Percentiles rank a stretch among this genome's conserved stretches.
Evolutionary conservation across 2,329 filamentous ascomycete species (phyloP).

Genomic region (Mollisia scopiformis): DNA sequence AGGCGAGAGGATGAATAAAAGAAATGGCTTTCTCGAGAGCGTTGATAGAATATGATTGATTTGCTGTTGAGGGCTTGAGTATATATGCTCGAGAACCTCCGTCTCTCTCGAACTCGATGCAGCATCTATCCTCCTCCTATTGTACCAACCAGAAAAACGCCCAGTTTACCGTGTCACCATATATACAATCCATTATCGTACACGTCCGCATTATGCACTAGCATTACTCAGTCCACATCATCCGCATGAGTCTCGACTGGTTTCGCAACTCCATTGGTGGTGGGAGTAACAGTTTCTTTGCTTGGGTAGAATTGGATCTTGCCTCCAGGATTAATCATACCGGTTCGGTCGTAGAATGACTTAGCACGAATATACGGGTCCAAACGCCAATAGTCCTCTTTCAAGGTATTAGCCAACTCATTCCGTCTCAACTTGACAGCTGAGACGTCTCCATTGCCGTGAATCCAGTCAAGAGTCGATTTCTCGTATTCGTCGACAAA

Average conservation of each 20-base stretch:
- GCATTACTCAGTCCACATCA: slow-evolving; percentile 35
- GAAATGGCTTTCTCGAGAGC: background rate
- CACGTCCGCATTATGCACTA: slow-evolving; percentile 1
- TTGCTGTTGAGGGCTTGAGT: too few species aligned
- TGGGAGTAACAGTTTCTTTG: slow-evolving; percentile 8
- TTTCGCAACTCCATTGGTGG: slow-evolving; percentile 15
- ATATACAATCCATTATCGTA: slow-evolving; percentile 16
- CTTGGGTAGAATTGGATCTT: slow-evolving; percentile 70
- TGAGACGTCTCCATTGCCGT: slow-evolving; percentile 40
- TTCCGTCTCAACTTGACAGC: slow-evolving; percentile 61
- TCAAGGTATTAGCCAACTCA: slow-evolving; percentile 64
- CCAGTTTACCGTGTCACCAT: slow-evolving; percentile 3
- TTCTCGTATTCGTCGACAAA: slow-evolving; percentile 77
- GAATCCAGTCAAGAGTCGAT: slow-evolving; percentile 76
- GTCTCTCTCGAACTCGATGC: background rate
- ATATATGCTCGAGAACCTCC: background rate
- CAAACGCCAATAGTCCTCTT: slow-evolving; percentile 82
- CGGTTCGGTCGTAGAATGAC: slow-evolving; percentile 82
- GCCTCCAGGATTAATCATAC: slow-evolving; percentile 70
- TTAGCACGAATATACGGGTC: slow-evolving; percentile 86
- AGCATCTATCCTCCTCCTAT: slow-evolving; percentile 1
- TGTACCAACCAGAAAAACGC: too few species aligned
- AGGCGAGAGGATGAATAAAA: background rate
- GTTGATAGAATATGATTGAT: too few species aligned
- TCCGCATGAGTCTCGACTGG: slow-evolving; percentile 29